Evolutionary conservation across 2,329 filamentous ascomycete genomes (phyloP).

Genomic region (Xylariales sp.): DNA sequence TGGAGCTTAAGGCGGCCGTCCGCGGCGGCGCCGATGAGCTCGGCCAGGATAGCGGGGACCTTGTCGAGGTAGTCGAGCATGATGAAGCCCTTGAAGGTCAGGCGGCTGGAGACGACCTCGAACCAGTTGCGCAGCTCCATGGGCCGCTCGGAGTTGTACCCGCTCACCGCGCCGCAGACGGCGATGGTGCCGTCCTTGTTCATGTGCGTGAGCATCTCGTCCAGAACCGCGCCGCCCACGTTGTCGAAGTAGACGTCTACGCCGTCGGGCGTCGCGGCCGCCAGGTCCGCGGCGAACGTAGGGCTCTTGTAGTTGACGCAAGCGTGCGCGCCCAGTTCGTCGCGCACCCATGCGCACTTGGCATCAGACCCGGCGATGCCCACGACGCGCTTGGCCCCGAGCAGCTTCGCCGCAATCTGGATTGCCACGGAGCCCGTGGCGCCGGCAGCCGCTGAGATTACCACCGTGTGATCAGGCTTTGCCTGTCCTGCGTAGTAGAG

Average conservation of each 20-base stretch:
- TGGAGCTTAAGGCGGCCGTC: constrained; percentile 18
- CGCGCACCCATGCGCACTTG: constrained; percentile 40
- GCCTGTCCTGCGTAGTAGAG: constrained; percentile 9
- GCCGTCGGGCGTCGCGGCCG: constrained; percentile 27
- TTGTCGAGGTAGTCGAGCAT: constrained; percentile 32
- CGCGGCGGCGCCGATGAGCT: constrained; percentile 18
- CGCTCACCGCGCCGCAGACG: not conserved
- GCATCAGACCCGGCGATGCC: constrained; percentile 1
- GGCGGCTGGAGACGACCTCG: constrained; percentile 33
- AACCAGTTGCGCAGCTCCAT: constrained; percentile 36
- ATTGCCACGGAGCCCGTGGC: constrained; percentile 44
- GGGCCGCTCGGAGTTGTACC: constrained; percentile 1
- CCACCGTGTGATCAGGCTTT: constrained; percentile 33
- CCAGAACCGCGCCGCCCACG: constrained; percentile 42
- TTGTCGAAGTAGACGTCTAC: constrained; percentile 50
- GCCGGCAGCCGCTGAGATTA: constrained; percentile 42
- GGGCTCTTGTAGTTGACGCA: constrained; percentile 51
- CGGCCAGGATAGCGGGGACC: constrained; percentile 15
- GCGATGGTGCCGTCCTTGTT: constrained; percentile 17
- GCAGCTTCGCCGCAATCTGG: constrained; percentile 46
- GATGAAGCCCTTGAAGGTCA: constrained; percentile 39
- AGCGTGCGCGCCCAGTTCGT: constrained; percentile 45
- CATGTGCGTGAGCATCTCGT: constrained; percentile 37
- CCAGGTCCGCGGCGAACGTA: constrained; percentile 28
- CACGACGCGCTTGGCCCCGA: constrained; percentile 42